A percentile compares a stretch with the other conserved stretches of the same genome.
These are phyloP conservation scores for Abrus pulchellus DNA, from an alignment of 306 rosid genomes.

Conservation along the genomic window DNA sequence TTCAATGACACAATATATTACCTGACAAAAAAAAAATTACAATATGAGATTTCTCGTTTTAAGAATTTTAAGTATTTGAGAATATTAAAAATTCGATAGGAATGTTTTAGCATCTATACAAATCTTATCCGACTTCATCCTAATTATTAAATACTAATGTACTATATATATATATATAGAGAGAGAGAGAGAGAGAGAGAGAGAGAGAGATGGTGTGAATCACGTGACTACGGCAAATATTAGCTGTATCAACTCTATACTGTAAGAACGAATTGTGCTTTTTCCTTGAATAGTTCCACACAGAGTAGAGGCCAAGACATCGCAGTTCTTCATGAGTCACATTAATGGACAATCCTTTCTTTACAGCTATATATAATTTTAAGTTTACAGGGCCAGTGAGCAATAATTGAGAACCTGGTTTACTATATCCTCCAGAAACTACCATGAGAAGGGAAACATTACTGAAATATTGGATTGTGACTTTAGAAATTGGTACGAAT, in stretches of 20 bases:
- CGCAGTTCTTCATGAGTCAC: conserved; percentile 31
- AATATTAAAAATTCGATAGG: no score
- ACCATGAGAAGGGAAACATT: neutral
- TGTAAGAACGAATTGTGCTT: neutral
- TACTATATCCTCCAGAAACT: neutral
- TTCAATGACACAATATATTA: neutral
- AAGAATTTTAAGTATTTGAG: neutral
- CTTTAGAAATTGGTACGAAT: no score
- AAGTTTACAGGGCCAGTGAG: neutral
- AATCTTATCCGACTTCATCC: neutral
- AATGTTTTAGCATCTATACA: neutral
- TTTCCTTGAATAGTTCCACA: conserved; percentile 4
- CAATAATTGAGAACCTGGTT: conserved; percentile 30
- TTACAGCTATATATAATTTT: conserved; percentile 1
- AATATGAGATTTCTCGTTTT: neutral
- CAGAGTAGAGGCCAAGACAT: conserved; percentile 12
- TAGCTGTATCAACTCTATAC: neutral
- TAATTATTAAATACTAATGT: neutral
- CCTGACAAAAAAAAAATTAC: no score
- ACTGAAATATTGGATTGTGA: no score
- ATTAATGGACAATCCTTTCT: conserved; percentile 35
- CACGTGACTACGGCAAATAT: conserved; percentile 31
- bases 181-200: neutral
- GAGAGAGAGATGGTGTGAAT: neutral
- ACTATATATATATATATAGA: neutral